These are phyloP conservation scores for Pulveroboletus sp. DNA, from an alignment of 768 basidiomycete species.

Conservation along the genomic window DNA sequence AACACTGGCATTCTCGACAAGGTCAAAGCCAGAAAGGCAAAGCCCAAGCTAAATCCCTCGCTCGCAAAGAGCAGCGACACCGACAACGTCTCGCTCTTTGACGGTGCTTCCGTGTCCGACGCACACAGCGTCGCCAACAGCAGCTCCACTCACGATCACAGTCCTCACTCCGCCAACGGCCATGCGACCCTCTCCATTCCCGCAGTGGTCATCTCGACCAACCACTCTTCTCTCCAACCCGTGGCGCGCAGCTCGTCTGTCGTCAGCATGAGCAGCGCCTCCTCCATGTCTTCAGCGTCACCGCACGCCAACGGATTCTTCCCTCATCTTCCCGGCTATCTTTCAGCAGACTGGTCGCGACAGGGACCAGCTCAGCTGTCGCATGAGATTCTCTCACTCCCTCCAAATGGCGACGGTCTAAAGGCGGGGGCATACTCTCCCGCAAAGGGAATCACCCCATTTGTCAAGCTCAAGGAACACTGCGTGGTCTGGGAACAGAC, in stretches of 20 bases:
- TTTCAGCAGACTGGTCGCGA: slow-evolving; percentile 28
- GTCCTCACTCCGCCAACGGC: slow-evolving; percentile 12
- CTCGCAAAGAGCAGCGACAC: slow-evolving; percentile 21
- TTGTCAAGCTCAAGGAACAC: slow-evolving; percentile 59
- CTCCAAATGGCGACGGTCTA: background rate
- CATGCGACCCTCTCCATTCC: slow-evolving; percentile 19
- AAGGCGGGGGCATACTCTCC: slow-evolving; percentile 25
- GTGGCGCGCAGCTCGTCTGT: slow-evolving; percentile 20
- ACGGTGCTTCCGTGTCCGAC: slow-evolving; percentile 25
- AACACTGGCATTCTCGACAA: slow-evolving; percentile 41
- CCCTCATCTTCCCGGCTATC: slow-evolving; percentile 13
- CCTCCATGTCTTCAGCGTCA: slow-evolving; percentile 18
- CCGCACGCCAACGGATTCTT: background rate
- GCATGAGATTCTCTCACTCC: background rate
- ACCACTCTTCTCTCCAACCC: slow-evolving; percentile 10
- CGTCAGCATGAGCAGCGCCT: slow-evolving; percentile 18
- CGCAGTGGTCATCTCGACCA: slow-evolving; percentile 26
- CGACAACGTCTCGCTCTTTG: slow-evolving; percentile 24
- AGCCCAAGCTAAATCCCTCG: slow-evolving; percentile 2
- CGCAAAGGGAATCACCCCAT: slow-evolving; percentile 59
- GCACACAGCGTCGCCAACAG: slow-evolving; percentile 28
- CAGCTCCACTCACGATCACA: slow-evolving; percentile 21
- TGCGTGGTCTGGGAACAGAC: slow-evolving; percentile 58
- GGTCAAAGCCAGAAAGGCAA: slow-evolving; percentile 32
- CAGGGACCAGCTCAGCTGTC: slow-evolving; percentile 7